Conservation (phyloP, 805 yeast species). For the Wickerhamomyces mucosus region DNA sequence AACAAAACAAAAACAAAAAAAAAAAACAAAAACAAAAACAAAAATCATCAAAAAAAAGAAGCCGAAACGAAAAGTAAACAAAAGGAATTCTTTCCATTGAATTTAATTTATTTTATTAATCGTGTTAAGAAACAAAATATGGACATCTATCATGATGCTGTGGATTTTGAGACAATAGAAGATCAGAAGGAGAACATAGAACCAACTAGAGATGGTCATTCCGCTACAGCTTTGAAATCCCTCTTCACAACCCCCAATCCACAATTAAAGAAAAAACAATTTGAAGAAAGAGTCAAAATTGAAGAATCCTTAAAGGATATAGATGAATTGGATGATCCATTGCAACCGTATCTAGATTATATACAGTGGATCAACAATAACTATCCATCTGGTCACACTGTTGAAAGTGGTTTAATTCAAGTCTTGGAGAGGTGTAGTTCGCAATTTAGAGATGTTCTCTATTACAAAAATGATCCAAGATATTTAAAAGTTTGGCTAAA, state of each 20-base stretch:
- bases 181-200: slow-evolving; percentile 68
- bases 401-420: slow-evolving; percentile 55
- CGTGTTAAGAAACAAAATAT: slow-evolving; percentile 1
- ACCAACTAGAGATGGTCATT: slow-evolving; percentile 59
- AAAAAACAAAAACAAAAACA: too few relatives aligned
- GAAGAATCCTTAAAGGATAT: slow-evolving; percentile 41
- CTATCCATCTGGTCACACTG: slow-evolving; percentile 52
- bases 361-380: slow-evolving; percentile 60
- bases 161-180: slow-evolving; percentile 39
- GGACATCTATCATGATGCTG: slow-evolving; percentile 5
- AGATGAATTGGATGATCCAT: slow-evolving; percentile 74
- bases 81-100: slow-evolving; percentile 1
- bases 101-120: background rate
- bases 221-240: slow-evolving; percentile 46
- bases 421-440: slow-evolving; percentile 67
- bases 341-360: slow-evolving; percentile 67
- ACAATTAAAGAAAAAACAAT: slow-evolving; percentile 20
- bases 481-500: slow-evolving; percentile 75
- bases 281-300: slow-evolving; percentile 31
- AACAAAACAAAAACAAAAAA: too few relatives aligned
- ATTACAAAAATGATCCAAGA: slow-evolving; percentile 76
- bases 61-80: too few relatives aligned
- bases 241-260: slow-evolving; percentile 25
- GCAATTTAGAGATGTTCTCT: slow-evolving; percentile 50
- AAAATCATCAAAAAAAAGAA: too few relatives aligned